phyloP scores from a whole-genome alignment of 768 basidiomycete species.

The Dacryopinax spathularia region DNA sequence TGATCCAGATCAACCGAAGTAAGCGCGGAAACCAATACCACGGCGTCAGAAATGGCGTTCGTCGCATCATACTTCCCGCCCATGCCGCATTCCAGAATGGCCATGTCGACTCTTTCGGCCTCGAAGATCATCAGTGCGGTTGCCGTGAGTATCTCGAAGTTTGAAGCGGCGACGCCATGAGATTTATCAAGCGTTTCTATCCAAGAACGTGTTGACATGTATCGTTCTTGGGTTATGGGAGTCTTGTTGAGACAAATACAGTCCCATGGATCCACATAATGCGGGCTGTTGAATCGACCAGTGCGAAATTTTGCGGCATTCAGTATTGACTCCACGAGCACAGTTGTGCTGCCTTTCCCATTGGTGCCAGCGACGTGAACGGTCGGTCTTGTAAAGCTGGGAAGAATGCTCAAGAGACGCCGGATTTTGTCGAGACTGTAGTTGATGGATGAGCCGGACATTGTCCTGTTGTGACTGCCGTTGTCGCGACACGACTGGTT shows the following conservation, averaged over 20 bases:
- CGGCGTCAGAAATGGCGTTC: conserved; percentile 61
- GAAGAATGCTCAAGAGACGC: conserved; percentile 39
- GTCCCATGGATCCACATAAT: conserved; percentile 65
- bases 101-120: conserved; percentile 52
- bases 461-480: neutral
- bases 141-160: conserved; percentile 76
- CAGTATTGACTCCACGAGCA: conserved; percentile 65
- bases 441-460: neutral
- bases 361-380: conserved; percentile 91
- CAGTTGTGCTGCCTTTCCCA: conserved; percentile 89
- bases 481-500: neutral
- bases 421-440: conserved; percentile 38
- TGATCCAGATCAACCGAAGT: conserved; percentile 88
- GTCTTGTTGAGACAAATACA: conserved; percentile 52
- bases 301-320: conserved; percentile 39
- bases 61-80: conserved; percentile 89
- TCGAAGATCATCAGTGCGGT: conserved; percentile 71
- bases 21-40: conserved; percentile 62
- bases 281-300: conserved; percentile 87
- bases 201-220: conserved; percentile 30
- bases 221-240: conserved; percentile 37
- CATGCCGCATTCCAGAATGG: conserved; percentile 87
- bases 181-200: conserved; percentile 39
- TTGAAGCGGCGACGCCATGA: conserved; percentile 38
- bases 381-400: conserved; percentile 58